Evolutionary conservation across 305 asterid species (phyloP).

Genomic region (Stenogyne calaminthoides): DNA sequence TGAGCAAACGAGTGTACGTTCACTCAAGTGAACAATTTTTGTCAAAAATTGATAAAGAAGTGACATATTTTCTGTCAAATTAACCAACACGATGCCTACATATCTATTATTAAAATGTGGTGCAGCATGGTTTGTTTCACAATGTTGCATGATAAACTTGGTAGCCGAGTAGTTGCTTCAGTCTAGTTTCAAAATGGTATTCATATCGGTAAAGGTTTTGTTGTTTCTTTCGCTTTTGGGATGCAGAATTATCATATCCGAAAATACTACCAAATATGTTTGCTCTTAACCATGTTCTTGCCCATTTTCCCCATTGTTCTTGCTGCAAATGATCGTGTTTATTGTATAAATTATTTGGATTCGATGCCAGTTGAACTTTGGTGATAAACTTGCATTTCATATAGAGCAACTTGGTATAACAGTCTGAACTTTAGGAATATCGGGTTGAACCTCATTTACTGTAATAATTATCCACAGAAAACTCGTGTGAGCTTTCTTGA

Average conservation of each 20-base stretch:
- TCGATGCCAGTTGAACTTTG: background rate
- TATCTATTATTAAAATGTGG: background rate
- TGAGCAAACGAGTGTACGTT: background rate
- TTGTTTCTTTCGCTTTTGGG: background rate
- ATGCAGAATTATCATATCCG: background rate
- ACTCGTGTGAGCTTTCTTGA: constrained; percentile 60
- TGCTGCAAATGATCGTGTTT: background rate
- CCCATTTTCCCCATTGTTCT: background rate
- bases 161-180: background rate
- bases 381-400: constrained; percentile 9
- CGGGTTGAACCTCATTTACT: constrained; percentile 18
- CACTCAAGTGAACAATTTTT: background rate
- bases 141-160: background rate
- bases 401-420: background rate
- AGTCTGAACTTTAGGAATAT: background rate
- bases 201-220: background rate
- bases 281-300: background rate
- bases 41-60: background rate
- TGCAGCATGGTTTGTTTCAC: background rate
- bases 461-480: constrained; percentile 42
- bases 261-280: background rate
- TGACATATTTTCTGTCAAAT: background rate
- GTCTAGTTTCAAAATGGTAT: background rate
- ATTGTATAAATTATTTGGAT: background rate
- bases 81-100: background rate